phyloP scores from a whole-genome alignment of 2,329 filamentous ascomycete species.

The Atkinsonella texensis region DNA sequence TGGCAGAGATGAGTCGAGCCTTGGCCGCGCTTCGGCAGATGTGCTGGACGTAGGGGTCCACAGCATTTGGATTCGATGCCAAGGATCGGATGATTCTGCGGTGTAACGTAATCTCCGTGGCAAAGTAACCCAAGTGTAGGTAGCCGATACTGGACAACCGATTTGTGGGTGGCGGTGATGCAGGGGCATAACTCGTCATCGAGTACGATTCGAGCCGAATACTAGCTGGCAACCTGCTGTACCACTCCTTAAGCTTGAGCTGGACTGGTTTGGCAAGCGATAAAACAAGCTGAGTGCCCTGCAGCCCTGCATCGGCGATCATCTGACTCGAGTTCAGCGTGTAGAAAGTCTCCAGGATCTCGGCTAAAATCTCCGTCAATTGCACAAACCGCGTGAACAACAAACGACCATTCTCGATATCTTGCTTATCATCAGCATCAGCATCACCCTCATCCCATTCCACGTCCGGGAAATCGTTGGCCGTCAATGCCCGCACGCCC shows the following conservation, averaged over 20 bases:
- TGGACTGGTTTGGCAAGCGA: slow-evolving; percentile 72
- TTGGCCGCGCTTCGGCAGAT: slow-evolving; percentile 92
- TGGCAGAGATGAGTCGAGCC: slow-evolving; percentile 83
- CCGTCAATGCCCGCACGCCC: slow-evolving; percentile 57
- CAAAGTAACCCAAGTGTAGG: slow-evolving; percentile 85
- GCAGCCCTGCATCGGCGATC: slow-evolving; percentile 51
- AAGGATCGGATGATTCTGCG: slow-evolving; percentile 81
- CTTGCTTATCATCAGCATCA: slow-evolving; percentile 51
- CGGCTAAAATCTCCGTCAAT: slow-evolving; percentile 62
- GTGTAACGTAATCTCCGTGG: slow-evolving; percentile 87
- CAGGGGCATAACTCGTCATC: slow-evolving; percentile 11
- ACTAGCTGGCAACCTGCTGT: slow-evolving; percentile 50
- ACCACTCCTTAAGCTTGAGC: slow-evolving; percentile 74
- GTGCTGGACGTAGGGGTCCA: slow-evolving; percentile 74
- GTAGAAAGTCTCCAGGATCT: slow-evolving; percentile 76
- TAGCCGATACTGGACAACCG: slow-evolving; percentile 56
- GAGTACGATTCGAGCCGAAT: slow-evolving; percentile 54
- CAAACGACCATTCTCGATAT: slow-evolving; percentile 55
- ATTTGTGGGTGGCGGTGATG: slow-evolving; percentile 20
- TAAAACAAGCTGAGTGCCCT: slow-evolving; percentile 61
- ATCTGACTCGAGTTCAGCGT: slow-evolving; percentile 63
- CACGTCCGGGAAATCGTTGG: slow-evolving; percentile 61
- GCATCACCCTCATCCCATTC: slow-evolving; percentile 50
- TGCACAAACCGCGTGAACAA: slow-evolving; percentile 67
- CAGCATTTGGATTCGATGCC: slow-evolving; percentile 25